Evolutionary conservation across 352 stramenopile species (phyloP), one percentile per base, ranked within the genome.

Genomic region (Poterioochromonas sp.): DNA sequence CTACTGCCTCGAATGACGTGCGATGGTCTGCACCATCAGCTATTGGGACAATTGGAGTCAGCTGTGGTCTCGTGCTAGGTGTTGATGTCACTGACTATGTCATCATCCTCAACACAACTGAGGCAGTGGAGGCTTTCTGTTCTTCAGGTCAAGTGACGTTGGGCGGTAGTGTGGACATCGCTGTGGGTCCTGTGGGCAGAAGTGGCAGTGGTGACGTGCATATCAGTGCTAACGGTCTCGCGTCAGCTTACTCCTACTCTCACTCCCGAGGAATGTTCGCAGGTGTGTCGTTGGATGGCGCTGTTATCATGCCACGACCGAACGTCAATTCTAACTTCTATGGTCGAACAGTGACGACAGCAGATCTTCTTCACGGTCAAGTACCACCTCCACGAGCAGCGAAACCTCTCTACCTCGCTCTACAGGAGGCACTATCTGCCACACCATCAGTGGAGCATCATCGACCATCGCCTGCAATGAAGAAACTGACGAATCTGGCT

Each of bases 291-390:
- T 83, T 96, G n/a, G 90, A 96, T 80, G 90, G 89, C 20, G 92
- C 89, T 11, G 82, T 96, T 35, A 88, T 95, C 41, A 84, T 93
- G n/a, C 84, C 89, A 15, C 90, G 93, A 34, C 80, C 88, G 20
- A 88, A 93, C 64, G 88, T 96, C 63, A 97, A 97, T 82, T 84
- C 87, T 34, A 87, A 86, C 39, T 97, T 97, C 82, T 97, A 97
- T 82, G 90, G 90, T 41, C 86, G 86, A 39, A 82, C 86, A 22
- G 81, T 95, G 26, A 77, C 84, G 41, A 85, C 88, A 11, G 76
- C 85, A 12, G 83, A 94, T 70, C 83, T 96, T 37, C 83, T 96
- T 18, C 83, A 84, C 32, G 89, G 90, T 34, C 76, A 87, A 47
- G 86, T 94, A 65, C 83, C 85, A 18, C 87, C 88, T n/a, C 91